These are phyloP conservation scores for Bruguiera gymnorhiza DNA, from an alignment of 345 rosid genomes.

Conservation along the genomic window DNA sequence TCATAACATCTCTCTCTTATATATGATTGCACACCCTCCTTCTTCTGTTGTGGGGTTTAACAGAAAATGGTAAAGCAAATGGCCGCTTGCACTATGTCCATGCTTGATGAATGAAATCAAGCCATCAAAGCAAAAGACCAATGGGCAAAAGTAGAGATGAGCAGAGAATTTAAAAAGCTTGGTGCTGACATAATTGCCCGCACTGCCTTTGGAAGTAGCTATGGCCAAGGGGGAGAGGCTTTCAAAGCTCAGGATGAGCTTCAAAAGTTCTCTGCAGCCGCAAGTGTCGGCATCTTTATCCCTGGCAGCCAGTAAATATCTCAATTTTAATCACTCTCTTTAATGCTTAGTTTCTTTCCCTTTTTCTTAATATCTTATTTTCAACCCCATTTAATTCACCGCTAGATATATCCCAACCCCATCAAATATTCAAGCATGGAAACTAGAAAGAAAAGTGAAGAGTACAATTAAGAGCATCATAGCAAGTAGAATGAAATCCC, in stretches of 20 bases:
- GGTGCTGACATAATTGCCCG: conserved; percentile 73
- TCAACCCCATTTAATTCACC: background rate
- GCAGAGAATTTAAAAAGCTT: conserved; percentile 53
- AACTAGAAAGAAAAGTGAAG: conserved; percentile 61
- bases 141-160: conserved; percentile 50
- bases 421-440: conserved; percentile 69
- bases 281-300: conserved; percentile 40
- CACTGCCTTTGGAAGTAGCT: conserved; percentile 77
- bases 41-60: background rate
- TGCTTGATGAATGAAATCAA: conserved; percentile 54
- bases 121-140: conserved; percentile 29
- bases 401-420: conserved; percentile 71
- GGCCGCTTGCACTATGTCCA: conserved; percentile 41
- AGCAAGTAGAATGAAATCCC: conserved; percentile 27
- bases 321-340: background rate
- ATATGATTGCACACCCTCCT: background rate
- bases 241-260: conserved; percentile 68
- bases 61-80: conserved; percentile 56
- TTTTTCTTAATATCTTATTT: too few species aligned
- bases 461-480: conserved; percentile 53
- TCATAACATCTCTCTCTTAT: background rate
- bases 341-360: background rate
- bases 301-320: conserved; percentile 66
- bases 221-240: conserved; percentile 64
- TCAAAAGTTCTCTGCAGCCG: conserved; percentile 40